phyloP scores from a whole-genome alignment of 345 rosid genomes.

The Dimocarpus longan region DNA sequence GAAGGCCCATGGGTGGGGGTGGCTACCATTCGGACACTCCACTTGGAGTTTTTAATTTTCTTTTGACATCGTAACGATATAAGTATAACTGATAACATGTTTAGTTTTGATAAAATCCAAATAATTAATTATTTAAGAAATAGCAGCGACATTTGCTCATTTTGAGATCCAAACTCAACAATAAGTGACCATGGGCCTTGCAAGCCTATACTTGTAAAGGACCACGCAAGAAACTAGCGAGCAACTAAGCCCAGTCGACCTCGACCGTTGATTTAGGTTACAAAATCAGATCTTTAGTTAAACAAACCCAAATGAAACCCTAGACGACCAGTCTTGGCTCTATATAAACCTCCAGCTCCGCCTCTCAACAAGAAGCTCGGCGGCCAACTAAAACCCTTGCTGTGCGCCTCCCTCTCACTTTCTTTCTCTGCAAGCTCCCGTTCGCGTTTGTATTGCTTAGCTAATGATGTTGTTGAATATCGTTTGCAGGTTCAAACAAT shows the following conservation, averaged over 20 bases:
- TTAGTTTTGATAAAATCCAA: no score
- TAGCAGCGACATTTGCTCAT: no score
- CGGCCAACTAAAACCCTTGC: constrained; percentile 20
- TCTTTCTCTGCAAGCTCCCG: no score
- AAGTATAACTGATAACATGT: no score
- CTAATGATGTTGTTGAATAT: neutral
- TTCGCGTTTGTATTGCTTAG: neutral
- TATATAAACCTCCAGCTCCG: constrained; percentile 13
- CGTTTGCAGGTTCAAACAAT: constrained; percentile 34
- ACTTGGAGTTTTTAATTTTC: no score
- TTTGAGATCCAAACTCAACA: neutral
- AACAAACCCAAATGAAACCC: constrained; percentile 27
- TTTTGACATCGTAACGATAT: no score
- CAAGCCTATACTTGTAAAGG: neutral
- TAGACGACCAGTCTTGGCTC: neutral
- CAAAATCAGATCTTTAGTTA: neutral
- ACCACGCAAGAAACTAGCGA: no score
- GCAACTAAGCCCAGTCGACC: no score
- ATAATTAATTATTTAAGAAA: no score
- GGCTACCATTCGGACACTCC: no score
- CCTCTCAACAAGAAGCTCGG: neutral
- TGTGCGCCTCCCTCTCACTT: constrained; percentile 1
- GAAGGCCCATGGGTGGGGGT: no score
- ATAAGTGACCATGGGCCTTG: neutral
- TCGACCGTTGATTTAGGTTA: constrained; percentile 20